A percentile compares a stretch with the other conserved stretches of the same genome.
Conservation (phyloP, 225 moss, liverwort and hornwort species). For the Ulota crispa region DNA sequence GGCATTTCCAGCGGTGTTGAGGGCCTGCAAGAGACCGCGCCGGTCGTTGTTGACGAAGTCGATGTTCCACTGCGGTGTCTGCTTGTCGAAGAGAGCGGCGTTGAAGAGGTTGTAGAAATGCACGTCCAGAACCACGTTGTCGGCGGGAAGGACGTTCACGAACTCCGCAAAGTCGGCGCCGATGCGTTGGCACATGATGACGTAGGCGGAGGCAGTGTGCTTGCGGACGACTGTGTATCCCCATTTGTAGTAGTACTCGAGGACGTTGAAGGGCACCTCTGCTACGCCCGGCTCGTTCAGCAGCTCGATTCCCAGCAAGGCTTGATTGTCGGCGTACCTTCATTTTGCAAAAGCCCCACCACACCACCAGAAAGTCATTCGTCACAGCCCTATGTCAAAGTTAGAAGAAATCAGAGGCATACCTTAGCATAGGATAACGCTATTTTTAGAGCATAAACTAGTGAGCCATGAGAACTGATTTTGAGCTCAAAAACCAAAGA, state of each 20-base stretch:
- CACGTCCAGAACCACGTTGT: constrained; percentile 48
- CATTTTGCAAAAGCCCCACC: not conserved
- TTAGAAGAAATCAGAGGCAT: too few relatives aligned
- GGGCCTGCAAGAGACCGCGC: constrained; percentile 12
- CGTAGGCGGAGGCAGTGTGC: constrained; percentile 30
- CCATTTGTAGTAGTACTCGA: constrained; percentile 49
- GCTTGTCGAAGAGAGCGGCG: constrained; percentile 21
- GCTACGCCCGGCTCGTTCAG: constrained; percentile 38
- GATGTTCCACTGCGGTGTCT: constrained; percentile 46
- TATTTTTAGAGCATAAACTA: too few relatives aligned
- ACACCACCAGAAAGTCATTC: too few relatives aligned
- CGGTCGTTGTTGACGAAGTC: constrained; percentile 41
- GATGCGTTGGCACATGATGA: constrained; percentile 53
- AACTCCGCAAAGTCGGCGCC: constrained; percentile 42
- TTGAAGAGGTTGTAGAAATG: constrained; percentile 55
- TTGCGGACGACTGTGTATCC: constrained; percentile 41
- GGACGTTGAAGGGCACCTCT: constrained; percentile 23
- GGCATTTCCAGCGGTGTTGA: constrained; percentile 44
- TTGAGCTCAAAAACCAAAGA: too few relatives aligned
- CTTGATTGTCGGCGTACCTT: constrained; percentile 41
- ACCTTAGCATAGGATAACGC: too few relatives aligned
- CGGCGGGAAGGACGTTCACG: constrained; percentile 31
- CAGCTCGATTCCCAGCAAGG: constrained; percentile 44
- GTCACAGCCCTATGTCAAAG: too few relatives aligned
- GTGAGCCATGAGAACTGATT: too few relatives aligned